A percentile compares a stretch with the other conserved stretches of the same genome.
Evolutionary conservation across 2,329 filamentous ascomycete species (phyloP).

Genomic region (Cadophora malorum): DNA sequence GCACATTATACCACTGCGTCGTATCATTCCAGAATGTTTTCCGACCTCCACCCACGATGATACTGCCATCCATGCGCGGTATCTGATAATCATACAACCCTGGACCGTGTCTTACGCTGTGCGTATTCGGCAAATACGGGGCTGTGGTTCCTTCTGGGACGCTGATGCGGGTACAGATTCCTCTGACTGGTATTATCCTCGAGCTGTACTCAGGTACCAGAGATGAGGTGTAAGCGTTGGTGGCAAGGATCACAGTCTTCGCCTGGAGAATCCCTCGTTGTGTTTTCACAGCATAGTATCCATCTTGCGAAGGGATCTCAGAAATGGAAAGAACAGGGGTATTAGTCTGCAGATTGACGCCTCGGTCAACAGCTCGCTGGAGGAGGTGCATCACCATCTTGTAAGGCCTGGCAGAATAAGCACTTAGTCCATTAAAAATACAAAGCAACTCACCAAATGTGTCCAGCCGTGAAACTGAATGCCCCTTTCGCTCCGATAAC

Average conservation of each 20-base stretch:
- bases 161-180: slow-evolving; percentile 37
- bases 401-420: slow-evolving; percentile 54
- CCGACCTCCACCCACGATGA: slow-evolving; percentile 50
- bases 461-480: slow-evolving; percentile 31
- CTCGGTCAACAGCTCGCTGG: slow-evolving; percentile 51
- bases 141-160: slow-evolving; percentile 21
- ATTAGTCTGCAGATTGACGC: slow-evolving; percentile 59
- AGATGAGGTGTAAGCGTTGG: slow-evolving; percentile 66
- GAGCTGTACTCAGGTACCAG: slow-evolving; percentile 42
- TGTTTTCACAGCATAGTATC: slow-evolving; percentile 57
- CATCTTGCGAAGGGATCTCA: slow-evolving; percentile 34
- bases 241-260: slow-evolving; percentile 64
- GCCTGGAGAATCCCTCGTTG: slow-evolving; percentile 59
- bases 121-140: slow-evolving; percentile 23
- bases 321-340: slow-evolving; percentile 50
- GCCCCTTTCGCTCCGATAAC: slow-evolving; percentile 32
- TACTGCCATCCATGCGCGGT: slow-evolving; percentile 40
- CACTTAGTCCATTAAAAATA: not conserved
- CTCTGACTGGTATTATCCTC: slow-evolving; percentile 64
- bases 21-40: slow-evolving; percentile 45
- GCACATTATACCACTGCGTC: slow-evolving; percentile 51
- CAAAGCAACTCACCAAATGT: slow-evolving; percentile 43
- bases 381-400: slow-evolving; percentile 63
- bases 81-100: slow-evolving; percentile 38
- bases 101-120: slow-evolving; percentile 22